A percentile compares a stretch with the other conserved stretches of the same genome.
Evolutionary conservation across 345 rosid genomes (phyloP).

Genomic region (Aquilaria yunnanensis): DNA sequence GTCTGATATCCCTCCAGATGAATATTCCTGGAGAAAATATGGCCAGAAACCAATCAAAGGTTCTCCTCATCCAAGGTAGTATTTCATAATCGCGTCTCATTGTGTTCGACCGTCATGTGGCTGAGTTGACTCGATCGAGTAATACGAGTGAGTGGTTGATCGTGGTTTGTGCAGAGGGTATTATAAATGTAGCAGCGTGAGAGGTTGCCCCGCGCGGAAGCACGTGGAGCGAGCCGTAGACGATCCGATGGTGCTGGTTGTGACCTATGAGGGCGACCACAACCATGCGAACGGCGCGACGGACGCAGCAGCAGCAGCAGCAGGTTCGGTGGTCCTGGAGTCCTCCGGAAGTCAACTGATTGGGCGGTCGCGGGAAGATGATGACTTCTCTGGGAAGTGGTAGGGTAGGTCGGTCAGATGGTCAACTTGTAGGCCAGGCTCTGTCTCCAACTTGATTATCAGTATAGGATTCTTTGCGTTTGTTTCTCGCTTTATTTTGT

Average conservation of each 20-base stretch:
- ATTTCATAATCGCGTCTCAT: conserved; percentile 3
- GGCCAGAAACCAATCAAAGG: conserved; percentile 99
- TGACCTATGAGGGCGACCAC: conserved; percentile 89
- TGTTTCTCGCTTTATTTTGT: conserved; percentile 12
- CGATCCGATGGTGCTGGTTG: conserved; percentile 70
- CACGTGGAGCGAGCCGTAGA: conserved; percentile 86
- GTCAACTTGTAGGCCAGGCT: conserved; percentile 20
- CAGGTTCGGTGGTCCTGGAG: conserved; percentile 43
- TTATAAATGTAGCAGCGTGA: conserved; percentile 86
- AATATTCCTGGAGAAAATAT: conserved; percentile 91
- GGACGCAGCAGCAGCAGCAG: conserved; percentile 35
- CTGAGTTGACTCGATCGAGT: conserved; percentile 6
- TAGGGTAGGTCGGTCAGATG: conserved; percentile 4
- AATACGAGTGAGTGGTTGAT: neutral
- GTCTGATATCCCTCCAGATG: conserved; percentile 93
- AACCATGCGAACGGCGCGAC: conserved; percentile 34
- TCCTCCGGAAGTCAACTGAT: conserved; percentile 35
- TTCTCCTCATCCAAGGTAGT: conserved; percentile 95
- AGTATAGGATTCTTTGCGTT: conserved; percentile 32
- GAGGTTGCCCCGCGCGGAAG: conserved; percentile 92
- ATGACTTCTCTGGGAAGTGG: conserved; percentile 1
- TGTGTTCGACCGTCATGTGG: neutral
- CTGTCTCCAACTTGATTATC: conserved; percentile 14
- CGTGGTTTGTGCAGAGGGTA: conserved; percentile 47
- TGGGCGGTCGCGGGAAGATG: conserved; percentile 5